These are phyloP conservation scores for Nakazawaea wyomingensis DNA, from an alignment of 805 yeast genomes.

Conservation along the genomic window DNA sequence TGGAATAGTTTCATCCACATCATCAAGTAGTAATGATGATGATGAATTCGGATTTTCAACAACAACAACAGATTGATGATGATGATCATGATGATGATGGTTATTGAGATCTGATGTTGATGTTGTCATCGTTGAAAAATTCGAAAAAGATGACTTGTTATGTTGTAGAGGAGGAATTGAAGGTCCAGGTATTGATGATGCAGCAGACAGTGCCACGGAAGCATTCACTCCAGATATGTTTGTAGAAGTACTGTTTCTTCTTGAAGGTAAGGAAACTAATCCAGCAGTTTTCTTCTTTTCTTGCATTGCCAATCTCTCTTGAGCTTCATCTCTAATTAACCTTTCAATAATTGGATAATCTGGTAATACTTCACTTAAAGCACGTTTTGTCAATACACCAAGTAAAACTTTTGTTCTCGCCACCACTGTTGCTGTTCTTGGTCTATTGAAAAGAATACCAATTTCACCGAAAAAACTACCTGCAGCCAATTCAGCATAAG, in stretches of 20 bases:
- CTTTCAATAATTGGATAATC: slow-evolving; percentile 63
- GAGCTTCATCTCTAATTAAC: slow-evolving; percentile 72
- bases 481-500: slow-evolving; percentile 62
- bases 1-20: slow-evolving; percentile 46
- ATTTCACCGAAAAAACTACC: slow-evolving; percentile 79
- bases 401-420: slow-evolving; percentile 62
- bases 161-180: slow-evolving; percentile 29
- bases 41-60: not conserved
- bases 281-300: slow-evolving; percentile 52
- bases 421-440: slow-evolving; percentile 75
- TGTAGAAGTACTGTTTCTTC: slow-evolving; percentile 11
- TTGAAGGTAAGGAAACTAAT: slow-evolving; percentile 22
- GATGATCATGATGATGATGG: slow-evolving; percentile 2
- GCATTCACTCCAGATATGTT: slow-evolving; percentile 17
- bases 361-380: slow-evolving; percentile 52
- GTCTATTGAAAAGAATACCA: slow-evolving; percentile 69
- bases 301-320: slow-evolving; percentile 67
- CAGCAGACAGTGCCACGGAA: slow-evolving; percentile 27
- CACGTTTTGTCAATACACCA: slow-evolving; percentile 64
- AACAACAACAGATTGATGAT: not conserved
- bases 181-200: slow-evolving; percentile 34
- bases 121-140: not conserved
- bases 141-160: not conserved
- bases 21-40: slow-evolving; percentile 18
- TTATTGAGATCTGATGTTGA: too few relatives aligned